A percentile compares a stretch with the other conserved stretches of the same genome.
phyloP scores from a whole-genome alignment of 2,329 filamentous ascomycete species.

The Aspergillus phoenicis region DNA sequence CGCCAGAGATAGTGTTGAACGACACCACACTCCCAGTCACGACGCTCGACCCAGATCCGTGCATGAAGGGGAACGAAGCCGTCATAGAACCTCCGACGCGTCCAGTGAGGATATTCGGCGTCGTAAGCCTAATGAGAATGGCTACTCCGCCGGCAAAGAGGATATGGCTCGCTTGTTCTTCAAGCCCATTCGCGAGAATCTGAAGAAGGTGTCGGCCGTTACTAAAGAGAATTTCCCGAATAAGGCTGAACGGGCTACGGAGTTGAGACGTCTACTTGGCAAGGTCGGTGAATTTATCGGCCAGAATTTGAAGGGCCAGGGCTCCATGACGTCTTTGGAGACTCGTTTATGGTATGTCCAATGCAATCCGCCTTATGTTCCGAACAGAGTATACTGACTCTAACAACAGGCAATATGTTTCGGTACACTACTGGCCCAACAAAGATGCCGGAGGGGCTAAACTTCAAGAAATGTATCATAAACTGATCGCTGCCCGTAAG shows the following conservation, averaged over 20 bases:
- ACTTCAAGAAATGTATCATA: conserved; percentile 43
- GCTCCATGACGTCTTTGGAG: conserved; percentile 45
- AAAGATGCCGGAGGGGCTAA: conserved; percentile 43
- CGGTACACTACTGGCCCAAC: conserved; percentile 50
- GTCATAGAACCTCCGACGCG: conserved; percentile 37
- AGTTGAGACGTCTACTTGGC: conserved; percentile 47
- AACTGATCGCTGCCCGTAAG: conserved; percentile 37
- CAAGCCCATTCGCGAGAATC: conserved; percentile 48
- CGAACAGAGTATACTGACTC: conserved; percentile 25
- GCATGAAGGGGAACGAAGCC: conserved; percentile 37
- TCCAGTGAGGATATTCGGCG: conserved; percentile 40
- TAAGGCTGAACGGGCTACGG: conserved; percentile 46
- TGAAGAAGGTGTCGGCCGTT: conserved; percentile 48
- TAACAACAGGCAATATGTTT: conserved; percentile 46
- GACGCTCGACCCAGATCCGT: conserved; percentile 42
- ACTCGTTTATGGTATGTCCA: conserved; percentile 48
- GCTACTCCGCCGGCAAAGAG: conserved; percentile 33
- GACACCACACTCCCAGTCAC: conserved; percentile 45
- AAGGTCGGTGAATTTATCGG: conserved; percentile 52
- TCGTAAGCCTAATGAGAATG: conserved; percentile 42
- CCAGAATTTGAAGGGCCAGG: conserved; percentile 41
- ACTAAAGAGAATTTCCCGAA: conserved; percentile 51
- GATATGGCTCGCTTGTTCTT: conserved; percentile 50
- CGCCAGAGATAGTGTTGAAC: conserved; percentile 46
- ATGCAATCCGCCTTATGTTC: no score